phyloP scores from a whole-genome alignment of 345 rosid species.

The Gossypium australe region DNA sequence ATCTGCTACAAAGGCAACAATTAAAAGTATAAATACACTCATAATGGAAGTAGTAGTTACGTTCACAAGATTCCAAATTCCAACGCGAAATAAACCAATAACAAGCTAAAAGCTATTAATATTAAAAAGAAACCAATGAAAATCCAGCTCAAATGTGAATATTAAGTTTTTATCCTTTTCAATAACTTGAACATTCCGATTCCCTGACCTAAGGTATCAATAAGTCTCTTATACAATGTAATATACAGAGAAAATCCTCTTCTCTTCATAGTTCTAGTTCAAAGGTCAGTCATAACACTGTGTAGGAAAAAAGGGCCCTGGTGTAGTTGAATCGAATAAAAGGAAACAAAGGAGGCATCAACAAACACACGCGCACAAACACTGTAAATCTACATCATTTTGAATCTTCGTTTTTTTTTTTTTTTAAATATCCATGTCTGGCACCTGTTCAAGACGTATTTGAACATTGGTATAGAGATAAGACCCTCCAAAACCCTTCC shows the following conservation, averaged over 20 bases:
- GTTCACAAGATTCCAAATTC: not conserved
- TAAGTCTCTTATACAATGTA: not conserved
- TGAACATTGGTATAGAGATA: too few relatives aligned
- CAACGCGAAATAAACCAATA: not conserved
- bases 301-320: not conserved
- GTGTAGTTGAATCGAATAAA: not conserved
- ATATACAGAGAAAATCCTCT: not conserved
- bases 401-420: too few relatives aligned
- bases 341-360: not conserved
- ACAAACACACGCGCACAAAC: too few relatives aligned
- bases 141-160: not conserved
- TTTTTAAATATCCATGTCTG: too few relatives aligned
- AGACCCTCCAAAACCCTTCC: too few relatives aligned
- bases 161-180: not conserved
- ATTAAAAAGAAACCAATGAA: not conserved
- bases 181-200: not conserved
- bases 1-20: conserved; percentile 38
- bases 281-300: not conserved
- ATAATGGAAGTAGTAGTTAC: not conserved
- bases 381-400: too few relatives aligned
- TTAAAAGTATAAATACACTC: conserved; percentile 3
- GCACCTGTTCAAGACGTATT: too few relatives aligned
- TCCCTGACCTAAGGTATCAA: not conserved
- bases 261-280: not conserved
- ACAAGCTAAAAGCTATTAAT: not conserved